Evolutionary conservation across 352 stramenopile genomes (phyloP).

Genomic region (Globisporangium cylindrosporum): DNA sequence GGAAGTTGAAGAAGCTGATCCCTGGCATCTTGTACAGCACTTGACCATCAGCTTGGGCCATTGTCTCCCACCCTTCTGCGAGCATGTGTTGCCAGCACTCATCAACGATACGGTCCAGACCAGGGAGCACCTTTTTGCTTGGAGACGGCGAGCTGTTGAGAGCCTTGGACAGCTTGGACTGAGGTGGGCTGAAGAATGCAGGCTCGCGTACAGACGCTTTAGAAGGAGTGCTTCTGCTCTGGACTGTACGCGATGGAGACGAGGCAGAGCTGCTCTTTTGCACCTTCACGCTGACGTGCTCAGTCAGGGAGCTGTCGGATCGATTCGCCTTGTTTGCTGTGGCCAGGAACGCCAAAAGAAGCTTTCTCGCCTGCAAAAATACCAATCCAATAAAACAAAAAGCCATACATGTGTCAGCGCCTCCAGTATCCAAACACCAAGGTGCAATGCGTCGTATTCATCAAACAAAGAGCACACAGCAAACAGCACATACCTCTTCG

Average conservation of each 20-base stretch:
- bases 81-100: constrained; percentile 68
- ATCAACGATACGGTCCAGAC: constrained; percentile 25
- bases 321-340: constrained; percentile 5
- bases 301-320: not conserved
- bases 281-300: constrained; percentile 1
- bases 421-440: not conserved
- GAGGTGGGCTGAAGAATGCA: constrained; percentile 17
- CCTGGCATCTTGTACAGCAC: constrained; percentile 71
- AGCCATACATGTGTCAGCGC: not conserved
- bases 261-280: constrained; percentile 15
- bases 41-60: constrained; percentile 46
- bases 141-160: constrained; percentile 17
- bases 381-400: not conserved
- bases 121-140: constrained; percentile 20
- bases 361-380: constrained; percentile 6
- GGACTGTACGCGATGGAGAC: constrained; percentile 4
- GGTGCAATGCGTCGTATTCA: not conserved
- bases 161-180: constrained; percentile 14
- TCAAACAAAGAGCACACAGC: not conserved
- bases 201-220: constrained; percentile 8
- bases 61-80: constrained; percentile 49
- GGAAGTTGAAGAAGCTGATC: constrained; percentile 64
- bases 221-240: not conserved
- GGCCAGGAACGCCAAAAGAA: constrained; percentile 26
- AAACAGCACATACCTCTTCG: constrained; percentile 16